These are phyloP conservation scores for Aspergillus arachidicola DNA, from an alignment of 2,329 filamentous ascomycete species.

Conservation along the genomic window DNA sequence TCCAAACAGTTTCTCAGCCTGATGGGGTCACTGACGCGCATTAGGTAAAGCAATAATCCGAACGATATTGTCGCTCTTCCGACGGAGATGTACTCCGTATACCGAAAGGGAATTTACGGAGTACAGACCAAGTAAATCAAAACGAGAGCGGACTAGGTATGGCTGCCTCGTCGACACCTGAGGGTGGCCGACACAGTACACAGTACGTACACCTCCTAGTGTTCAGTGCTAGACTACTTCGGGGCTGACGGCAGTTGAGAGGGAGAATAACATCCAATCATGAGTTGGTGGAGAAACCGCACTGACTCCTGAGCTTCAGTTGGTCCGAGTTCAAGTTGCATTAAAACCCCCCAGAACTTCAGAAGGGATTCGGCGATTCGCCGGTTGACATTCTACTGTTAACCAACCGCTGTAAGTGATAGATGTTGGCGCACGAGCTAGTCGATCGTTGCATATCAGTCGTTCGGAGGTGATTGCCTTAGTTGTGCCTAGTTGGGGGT, in stretches of 20 bases:
- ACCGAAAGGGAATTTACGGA: not conserved
- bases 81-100: not conserved
- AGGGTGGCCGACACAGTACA: not conserved
- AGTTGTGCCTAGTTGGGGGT: not conserved
- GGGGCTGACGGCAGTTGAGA: not conserved
- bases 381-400: not conserved
- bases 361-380: not conserved
- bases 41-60: not conserved
- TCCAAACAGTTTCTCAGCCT: not conserved
- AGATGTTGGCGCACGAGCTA: conserved; percentile 1
- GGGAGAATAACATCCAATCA: not conserved
- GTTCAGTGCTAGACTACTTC: not conserved
- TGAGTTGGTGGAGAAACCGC: not conserved
- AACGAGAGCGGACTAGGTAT: not conserved
- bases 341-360: no score
- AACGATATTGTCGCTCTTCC: not conserved
- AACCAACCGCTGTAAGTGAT: not conserved
- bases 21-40: not conserved
- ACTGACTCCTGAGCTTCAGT: not conserved
- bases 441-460: conserved; percentile 1
- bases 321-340: not conserved
- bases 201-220: no score
- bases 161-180: not conserved
- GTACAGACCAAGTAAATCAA: not conserved
- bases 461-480: not conserved